Evolutionary conservation across 2,329 filamentous ascomycete species (phyloP), one percentile per base, ranked within the genome.

Genomic region (Fusarium coicis): DNA sequence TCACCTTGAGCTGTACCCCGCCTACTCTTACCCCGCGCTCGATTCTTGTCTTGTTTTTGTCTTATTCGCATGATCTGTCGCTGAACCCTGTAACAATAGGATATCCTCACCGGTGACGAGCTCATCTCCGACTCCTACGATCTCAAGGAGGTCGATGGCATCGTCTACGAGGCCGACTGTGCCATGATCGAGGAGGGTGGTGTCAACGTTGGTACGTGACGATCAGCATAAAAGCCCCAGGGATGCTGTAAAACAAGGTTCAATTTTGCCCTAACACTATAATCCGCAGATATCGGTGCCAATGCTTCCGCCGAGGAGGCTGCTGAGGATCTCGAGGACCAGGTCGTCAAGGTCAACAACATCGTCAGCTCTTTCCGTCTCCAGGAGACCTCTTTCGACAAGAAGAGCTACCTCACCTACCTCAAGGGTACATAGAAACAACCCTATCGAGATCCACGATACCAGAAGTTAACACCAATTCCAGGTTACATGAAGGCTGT

Each of bases 281-380:
- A 8, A 43, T 37, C 32, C 37, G 63, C 37, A 94, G 93, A 96
- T 84, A 96, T 89, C 80, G 96, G 96, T 84, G 96, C 95, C 88
- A 99, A 99, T 86, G 93, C 96, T 79, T 98, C 96, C 79, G 95
- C 96, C 72, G 96, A 98, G 88, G 96, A 93, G 83, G 93, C 87
- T 63, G 93, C 92, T 0, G 94, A 95, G 79, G 92, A 83, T 74
- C 78, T 91, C 78, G 95, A 97, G 55, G 94, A 97, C 79, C 62
- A 78, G 53, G 83, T 84, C 66, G 84, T 92, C 85, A 90, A 91
- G 82, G 95, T 98, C 86, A 97, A 97, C 88, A 95, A 99, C 86
- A 91, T 98, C 73, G 90, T 97, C 83, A 88, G 95, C 88, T 93
- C 93, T 79, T 98, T 98, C 93, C 94, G 94, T 82, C 90, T 97